Percentiles rank a stretch among this genome's conserved stretches.
These are phyloP conservation scores for Monotropa hypopitys DNA, from an alignment of 179 eudicot species.

Conservation along the genomic window DNA sequence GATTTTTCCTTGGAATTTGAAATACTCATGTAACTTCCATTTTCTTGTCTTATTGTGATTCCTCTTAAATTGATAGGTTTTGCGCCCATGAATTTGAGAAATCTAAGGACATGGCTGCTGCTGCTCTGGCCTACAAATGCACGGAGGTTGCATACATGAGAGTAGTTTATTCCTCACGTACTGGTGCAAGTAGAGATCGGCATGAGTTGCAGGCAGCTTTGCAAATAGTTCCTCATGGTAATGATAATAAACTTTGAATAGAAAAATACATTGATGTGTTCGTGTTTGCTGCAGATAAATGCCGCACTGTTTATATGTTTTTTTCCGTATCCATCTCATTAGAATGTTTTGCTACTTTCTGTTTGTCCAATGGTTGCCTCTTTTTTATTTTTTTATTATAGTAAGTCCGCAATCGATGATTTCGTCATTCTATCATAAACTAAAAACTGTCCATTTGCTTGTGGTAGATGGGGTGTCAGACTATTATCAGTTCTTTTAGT, in stretches of 20 bases:
- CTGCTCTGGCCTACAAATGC: conserved; percentile 95
- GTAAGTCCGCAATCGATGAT: neutral
- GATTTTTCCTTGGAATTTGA: conserved; percentile 4
- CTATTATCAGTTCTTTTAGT: conserved; percentile 3
- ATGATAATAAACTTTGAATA: neutral
- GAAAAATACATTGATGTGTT: neutral
- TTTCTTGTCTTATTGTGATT: conserved; percentile 1
- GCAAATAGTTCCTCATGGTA: conserved; percentile 71
- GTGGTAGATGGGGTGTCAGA: neutral
- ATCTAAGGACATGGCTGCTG: conserved; percentile 82
- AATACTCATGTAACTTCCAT: neutral
- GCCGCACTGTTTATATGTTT: neutral
- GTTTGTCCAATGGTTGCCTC: neutral
- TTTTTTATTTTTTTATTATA: no score
- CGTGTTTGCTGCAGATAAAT: neutral
- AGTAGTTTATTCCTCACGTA: conserved; percentile 60
- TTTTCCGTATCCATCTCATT: neutral
- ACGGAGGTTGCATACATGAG: conserved; percentile 83
- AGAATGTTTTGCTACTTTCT: neutral
- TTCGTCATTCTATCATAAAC: neutral
- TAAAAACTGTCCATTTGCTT: neutral
- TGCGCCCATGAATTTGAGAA: conserved; percentile 87
- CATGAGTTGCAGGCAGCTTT: conserved; percentile 64
- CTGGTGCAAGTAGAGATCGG: conserved; percentile 58
- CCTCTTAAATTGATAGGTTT: conserved; percentile 21